Conservation (phyloP, 768 basidiomycete genomes). For the Candolleomyces eurysporus region DNA sequence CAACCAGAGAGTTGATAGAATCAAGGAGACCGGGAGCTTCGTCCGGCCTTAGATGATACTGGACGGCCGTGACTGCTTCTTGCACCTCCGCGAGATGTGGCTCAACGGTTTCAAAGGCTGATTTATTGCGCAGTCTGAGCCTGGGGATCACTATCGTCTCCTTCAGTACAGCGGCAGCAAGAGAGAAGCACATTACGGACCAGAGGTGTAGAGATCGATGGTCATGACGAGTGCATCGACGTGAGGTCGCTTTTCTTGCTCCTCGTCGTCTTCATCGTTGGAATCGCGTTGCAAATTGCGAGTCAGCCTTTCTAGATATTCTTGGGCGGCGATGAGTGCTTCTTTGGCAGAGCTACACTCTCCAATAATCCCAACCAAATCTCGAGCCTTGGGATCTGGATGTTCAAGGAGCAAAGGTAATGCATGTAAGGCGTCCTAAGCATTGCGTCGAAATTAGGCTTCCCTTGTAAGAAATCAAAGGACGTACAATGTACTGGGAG, state of each 20-base stretch:
- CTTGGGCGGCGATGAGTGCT: slow-evolving; percentile 45
- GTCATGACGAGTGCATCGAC: slow-evolving; percentile 34
- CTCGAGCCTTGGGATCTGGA: slow-evolving; percentile 33
- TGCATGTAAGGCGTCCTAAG: slow-evolving; percentile 43
- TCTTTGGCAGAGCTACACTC: slow-evolving; percentile 45
- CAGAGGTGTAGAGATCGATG: slow-evolving; percentile 36
- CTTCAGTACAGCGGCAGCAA: not conserved
- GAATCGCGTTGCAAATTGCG: slow-evolving; percentile 17
- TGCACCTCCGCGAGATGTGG: slow-evolving; percentile 39
- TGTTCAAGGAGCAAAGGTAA: slow-evolving; percentile 41
- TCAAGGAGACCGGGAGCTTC: slow-evolving; percentile 34
- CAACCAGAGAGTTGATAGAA: slow-evolving; percentile 26
- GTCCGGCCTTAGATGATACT: slow-evolving; percentile 4
- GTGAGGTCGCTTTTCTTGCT: slow-evolving; percentile 20
- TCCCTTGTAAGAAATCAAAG: not conserved
- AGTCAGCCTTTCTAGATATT: slow-evolving; percentile 39
- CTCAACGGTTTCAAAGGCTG: slow-evolving; percentile 39
- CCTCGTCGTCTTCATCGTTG: slow-evolving; percentile 26
- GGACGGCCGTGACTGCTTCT: slow-evolving; percentile 24
- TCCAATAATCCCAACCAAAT: slow-evolving; percentile 39
- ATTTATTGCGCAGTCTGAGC: slow-evolving; percentile 40
- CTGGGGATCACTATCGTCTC: slow-evolving; percentile 41
- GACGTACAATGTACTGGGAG: not conserved
- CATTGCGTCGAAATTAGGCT: not conserved
- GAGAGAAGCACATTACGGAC: slow-evolving; percentile 24